A percentile compares a stretch with the other conserved stretches of the same genome.
phyloP scores from a whole-genome alignment of 2,329 filamentous ascomycete species.

The Reticulascus tulasneorum region DNA sequence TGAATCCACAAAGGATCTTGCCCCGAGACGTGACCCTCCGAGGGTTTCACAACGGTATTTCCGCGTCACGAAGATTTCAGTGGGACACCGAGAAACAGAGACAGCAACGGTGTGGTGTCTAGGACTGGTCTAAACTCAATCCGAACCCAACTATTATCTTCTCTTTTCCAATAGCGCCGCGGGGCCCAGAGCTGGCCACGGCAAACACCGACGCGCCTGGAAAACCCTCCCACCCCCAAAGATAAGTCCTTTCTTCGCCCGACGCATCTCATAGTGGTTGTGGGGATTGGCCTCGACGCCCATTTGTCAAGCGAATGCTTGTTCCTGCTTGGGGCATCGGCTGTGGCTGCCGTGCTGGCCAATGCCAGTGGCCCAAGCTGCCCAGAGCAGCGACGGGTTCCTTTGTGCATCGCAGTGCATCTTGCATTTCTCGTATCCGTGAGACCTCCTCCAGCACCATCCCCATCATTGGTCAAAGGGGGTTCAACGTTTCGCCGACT shows the following conservation, averaged over 20 bases:
- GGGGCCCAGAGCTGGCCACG: neutral
- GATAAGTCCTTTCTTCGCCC: neutral
- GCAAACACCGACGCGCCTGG: neutral
- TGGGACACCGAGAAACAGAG: neutral
- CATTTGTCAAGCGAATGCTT: too few species aligned
- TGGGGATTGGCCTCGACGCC: neutral
- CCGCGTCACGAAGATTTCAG: neutral
- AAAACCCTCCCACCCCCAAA: neutral
- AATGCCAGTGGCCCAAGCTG: too few species aligned
- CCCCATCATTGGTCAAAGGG: too few species aligned
- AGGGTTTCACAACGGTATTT: neutral
- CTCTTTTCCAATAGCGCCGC: constrained; percentile 6
- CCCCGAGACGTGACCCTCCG: neutral
- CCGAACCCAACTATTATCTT: constrained; percentile 1
- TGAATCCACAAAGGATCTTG: neutral
- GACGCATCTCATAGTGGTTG: neutral
- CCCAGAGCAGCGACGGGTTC: too few species aligned
- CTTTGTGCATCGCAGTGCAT: too few species aligned
- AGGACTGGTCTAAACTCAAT: constrained; percentile 4
- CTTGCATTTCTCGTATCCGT: too few species aligned
- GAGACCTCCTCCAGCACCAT: too few species aligned
- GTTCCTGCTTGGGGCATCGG: neutral
- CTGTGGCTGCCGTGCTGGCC: neutral
- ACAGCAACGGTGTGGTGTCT: neutral
- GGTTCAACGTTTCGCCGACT: too few species aligned